phyloP scores from a whole-genome alignment of 2,329 filamentous ascomycete genomes.

The Neocucurbitaria cava region DNA sequence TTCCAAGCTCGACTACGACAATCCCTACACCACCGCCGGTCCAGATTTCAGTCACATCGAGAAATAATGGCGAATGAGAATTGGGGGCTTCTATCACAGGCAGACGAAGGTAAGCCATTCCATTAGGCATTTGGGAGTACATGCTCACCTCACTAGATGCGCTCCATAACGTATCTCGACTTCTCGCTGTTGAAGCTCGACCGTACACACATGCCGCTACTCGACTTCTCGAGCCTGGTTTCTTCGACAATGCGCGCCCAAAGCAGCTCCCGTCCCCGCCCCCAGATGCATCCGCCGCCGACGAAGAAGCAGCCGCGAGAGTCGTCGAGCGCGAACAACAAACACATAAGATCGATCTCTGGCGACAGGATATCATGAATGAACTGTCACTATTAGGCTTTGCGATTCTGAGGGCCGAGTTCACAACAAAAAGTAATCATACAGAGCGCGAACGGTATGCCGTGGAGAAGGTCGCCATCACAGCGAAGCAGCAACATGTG shows the following conservation, averaged over 20 bases:
- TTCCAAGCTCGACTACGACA: not conserved
- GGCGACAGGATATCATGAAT: conserved; percentile 82
- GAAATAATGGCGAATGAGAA: conserved; percentile 53
- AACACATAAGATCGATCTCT: conserved; percentile 66
- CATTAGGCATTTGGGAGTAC: not conserved
- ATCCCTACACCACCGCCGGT: not conserved
- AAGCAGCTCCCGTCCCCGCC: conserved; percentile 70
- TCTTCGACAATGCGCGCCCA: conserved; percentile 64
- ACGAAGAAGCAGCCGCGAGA: conserved; percentile 53
- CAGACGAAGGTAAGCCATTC: conserved; percentile 64
- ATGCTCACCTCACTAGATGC: conserved; percentile 62
- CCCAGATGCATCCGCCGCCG: conserved; percentile 62
- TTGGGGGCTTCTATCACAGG: conserved; percentile 75
- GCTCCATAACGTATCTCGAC: conserved; percentile 79
- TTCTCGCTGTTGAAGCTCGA: conserved; percentile 89
- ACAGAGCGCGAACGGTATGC: conserved; percentile 85
- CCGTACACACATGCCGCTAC: conserved; percentile 90
- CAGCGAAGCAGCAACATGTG: conserved; percentile 78
- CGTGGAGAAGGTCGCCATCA: conserved; percentile 78
- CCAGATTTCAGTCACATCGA: not conserved
- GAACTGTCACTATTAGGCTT: conserved; percentile 90
- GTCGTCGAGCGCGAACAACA: conserved; percentile 59
- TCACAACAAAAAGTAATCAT: conserved; percentile 82
- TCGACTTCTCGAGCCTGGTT: conserved; percentile 73
- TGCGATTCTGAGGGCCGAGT: conserved; percentile 85